Base-by-base conservation (phyloP, 208 protist species). In the Endotrypanum monterogeii region DNA sequence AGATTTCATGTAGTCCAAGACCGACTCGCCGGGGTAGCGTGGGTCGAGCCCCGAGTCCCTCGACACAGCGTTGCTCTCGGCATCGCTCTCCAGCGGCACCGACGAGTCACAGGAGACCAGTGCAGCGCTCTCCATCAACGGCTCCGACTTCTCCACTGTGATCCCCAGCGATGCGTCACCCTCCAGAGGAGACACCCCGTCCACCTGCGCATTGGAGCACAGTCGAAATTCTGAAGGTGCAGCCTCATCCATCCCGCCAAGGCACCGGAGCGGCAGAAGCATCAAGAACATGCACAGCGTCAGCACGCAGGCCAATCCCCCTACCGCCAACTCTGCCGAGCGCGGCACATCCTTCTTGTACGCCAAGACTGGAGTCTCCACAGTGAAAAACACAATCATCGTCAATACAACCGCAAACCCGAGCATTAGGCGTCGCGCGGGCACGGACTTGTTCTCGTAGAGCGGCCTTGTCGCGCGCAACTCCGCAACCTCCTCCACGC, bases 191-290 rank as follows among this genome's bases (percentile, higher is more conserved):
- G 65, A n/a, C 18, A 54, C 41, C 9, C 5, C 50, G 50, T 73
- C 66, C 39, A 62, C 46, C 20, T 44, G 70, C 28, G 18, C 39
- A 1, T 72, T 39, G 39, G 67, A 54, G 23, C 30, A 46, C 69
- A 55, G n/a, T 32, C 62, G 74, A 44, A 44, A 57, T 3, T 68
- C 71, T 35, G 44, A 44, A 39, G 74, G 78, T 12, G 71, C 82
- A n/a, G 77, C 72, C 50, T 84, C 80, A 55, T 88, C 63, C 72
- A 90, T 72, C n/a, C 86, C 83, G 48, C 86, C 86, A 4, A 88
- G 80, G 28, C 67, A 78, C 25, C 54, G 61, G 25, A 88, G 66
- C n/a, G 85, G 85, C 30, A 89, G 67, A 46, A 83, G 57, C 78
- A 83, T 83, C 54, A 84, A 56, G 52, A 86, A 82, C 25, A 85